Evolutionary conservation across 2,329 filamentous ascomycete species (phyloP).

Genomic region (Pochonia chlamydosporia): DNA sequence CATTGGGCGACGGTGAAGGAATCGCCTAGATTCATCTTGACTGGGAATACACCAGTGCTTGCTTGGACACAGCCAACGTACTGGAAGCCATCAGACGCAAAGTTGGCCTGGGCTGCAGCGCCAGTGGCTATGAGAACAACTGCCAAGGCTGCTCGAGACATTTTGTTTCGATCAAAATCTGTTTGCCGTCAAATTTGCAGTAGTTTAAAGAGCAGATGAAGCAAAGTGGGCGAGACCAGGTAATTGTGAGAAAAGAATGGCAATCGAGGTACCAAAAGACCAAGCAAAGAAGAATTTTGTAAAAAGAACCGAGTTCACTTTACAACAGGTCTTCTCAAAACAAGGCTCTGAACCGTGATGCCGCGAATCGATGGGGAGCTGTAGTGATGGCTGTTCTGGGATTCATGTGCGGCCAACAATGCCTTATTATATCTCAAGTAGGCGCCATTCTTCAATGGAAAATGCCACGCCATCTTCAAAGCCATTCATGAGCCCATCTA

Average conservation of each 20-base stretch:
- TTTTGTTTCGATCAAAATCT: constrained; percentile 5
- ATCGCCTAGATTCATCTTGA: background rate
- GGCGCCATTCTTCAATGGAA: background rate
- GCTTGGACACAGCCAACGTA: constrained; percentile 24
- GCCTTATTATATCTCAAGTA: background rate
- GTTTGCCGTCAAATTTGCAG: no score
- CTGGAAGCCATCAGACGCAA: constrained; percentile 13
- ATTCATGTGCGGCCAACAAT: background rate
- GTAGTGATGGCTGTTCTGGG: background rate
- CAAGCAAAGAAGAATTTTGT: no score
- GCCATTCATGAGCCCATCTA: background rate
- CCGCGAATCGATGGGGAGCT: background rate
- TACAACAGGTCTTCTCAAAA: no score
- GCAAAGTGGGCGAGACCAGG: no score
- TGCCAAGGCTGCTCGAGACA: constrained; percentile 12
- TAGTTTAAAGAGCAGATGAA: no score
- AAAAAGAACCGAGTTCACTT: no score
- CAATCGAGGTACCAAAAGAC: no score
- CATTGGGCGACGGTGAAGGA: constrained; percentile 16
- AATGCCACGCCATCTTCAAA: background rate
- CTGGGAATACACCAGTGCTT: constrained; percentile 1
- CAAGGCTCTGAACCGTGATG: background rate
- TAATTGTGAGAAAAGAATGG: no score
- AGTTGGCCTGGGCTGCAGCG: constrained; percentile 14
- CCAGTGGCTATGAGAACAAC: constrained; percentile 18